phyloP scores from a whole-genome alignment of 2,329 filamentous ascomycete genomes.

The Cladosporium sp. region DNA sequence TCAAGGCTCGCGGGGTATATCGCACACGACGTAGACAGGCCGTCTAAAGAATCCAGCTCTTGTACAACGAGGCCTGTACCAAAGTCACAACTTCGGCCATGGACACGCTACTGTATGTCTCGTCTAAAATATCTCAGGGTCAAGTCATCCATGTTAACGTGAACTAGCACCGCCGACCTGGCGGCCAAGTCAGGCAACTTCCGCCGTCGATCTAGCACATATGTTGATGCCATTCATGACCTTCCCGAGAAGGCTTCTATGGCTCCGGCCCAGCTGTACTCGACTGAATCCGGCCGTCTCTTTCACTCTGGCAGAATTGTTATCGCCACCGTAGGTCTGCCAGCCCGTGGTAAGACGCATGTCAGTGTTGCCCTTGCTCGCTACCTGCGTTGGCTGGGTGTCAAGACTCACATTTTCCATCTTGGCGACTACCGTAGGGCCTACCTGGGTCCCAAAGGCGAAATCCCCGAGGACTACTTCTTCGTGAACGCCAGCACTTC shows the following conservation, averaged over 20 bases:
- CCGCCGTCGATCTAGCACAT: slow-evolving; percentile 88
- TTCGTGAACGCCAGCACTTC: slow-evolving; percentile 89
- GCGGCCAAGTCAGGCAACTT: slow-evolving; percentile 87
- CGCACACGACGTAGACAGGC: neutral
- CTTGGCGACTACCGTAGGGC: slow-evolving; percentile 93
- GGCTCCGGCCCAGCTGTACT: slow-evolving; percentile 95
- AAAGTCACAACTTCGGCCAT: neutral
- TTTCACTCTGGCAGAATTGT: slow-evolving; percentile 97
- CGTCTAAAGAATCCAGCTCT: neutral
- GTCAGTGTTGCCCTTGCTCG: slow-evolving; percentile 93
- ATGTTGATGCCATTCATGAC: slow-evolving; percentile 96
- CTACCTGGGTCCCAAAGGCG: slow-evolving; percentile 75
- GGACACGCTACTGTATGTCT: slow-evolving; percentile 33
- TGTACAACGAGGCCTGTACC: neutral
- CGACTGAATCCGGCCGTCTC: slow-evolving; percentile 91
- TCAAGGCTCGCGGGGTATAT: neutral
- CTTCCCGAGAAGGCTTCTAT: slow-evolving; percentile 75
- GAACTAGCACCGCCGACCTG: slow-evolving; percentile 77
- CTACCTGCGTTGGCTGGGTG: slow-evolving; percentile 93
- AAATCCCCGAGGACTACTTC: slow-evolving; percentile 96
- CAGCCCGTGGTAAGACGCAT: slow-evolving; percentile 95
- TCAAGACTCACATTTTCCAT: slow-evolving; percentile 97
- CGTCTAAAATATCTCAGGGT: neutral
- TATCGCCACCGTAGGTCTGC: slow-evolving; percentile 93
- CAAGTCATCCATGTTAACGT: slow-evolving; percentile 6